Evolutionary conservation across 2,329 filamentous ascomycete species (phyloP), one percentile per base, ranked within the genome.

Genomic region (Talaromyces sp.): DNA sequence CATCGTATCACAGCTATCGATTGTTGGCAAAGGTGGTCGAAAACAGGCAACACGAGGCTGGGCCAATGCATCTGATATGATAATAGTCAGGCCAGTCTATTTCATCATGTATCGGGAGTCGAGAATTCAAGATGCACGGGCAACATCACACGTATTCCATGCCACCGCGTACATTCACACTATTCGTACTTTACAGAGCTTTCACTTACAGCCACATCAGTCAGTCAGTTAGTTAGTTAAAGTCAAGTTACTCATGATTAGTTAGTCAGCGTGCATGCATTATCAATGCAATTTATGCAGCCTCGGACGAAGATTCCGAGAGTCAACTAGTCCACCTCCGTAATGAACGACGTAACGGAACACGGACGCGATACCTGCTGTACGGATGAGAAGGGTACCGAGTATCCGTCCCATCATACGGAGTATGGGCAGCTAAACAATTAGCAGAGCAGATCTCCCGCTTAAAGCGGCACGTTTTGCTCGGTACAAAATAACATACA

Each of bases 401-500:
- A 57, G 37, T n/a, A 42, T 40, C 54, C 33, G 37, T 57, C 16
- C 46, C 18, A 28, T 6, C 28, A 28, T 3, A 6, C 3, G 6
- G 28, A 28, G 28, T 52, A 52, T 14, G 35, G 35, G 12, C 14
- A 54, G 52, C 28, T 33, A 25, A 18, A 37, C 18, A 56, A 14
- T 23, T 57, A 57, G 54, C 25, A 23, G 37, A 42, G 54, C 35
- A 57, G 62, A 63, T 63, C 62, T 60, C 62, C 61, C 62, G 56
- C 57, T 50, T 63, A 63, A 40, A 60, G 62, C 62, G 57, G 62
- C 62, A 59, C 21, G 28, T 39, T 48, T n/a, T 50, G 23, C 25
- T n/a, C 4, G n/a, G 28, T 31, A 50, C 46, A 50, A 16, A 28
- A 50, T 50, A n/a, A 50, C 46, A 25, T 46, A 46, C 44, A 28